Percentiles rank a stretch among this genome's conserved stretches.
Conservation (phyloP, 1,284 basidiomycete species). For the Ganoderma resinaceum region DNA sequence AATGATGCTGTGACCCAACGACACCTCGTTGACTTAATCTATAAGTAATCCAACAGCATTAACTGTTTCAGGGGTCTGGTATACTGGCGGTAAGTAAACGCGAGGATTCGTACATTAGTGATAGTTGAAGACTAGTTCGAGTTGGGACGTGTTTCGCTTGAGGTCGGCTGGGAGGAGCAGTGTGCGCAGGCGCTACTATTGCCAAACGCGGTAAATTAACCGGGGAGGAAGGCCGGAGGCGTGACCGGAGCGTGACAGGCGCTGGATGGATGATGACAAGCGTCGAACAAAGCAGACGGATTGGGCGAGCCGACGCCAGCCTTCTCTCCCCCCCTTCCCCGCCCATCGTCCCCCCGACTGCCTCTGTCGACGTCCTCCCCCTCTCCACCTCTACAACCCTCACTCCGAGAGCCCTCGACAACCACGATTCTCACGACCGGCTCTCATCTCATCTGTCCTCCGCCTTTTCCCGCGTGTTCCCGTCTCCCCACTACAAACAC, state of each 20-base stretch:
- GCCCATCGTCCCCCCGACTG: constrained; percentile 22
- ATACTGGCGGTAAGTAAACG: not conserved
- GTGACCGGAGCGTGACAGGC: constrained; percentile 20
- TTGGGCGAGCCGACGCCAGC: constrained; percentile 33
- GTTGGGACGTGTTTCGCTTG: not conserved
- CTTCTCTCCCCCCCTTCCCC: constrained; percentile 19
- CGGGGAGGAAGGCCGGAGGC: not conserved
- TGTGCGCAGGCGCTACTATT: constrained; percentile 6
- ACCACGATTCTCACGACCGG: not conserved
- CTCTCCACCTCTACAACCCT: constrained; percentile 13
- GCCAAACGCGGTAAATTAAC: constrained; percentile 6
- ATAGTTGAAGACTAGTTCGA: not conserved
- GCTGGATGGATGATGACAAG: constrained; percentile 10
- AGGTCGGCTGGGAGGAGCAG: not conserved
- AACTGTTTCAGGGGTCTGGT: not conserved
- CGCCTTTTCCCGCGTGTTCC: not conserved
- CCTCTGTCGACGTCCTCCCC: constrained; percentile 10
- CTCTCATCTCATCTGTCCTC: not conserved
- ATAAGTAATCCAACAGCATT: not conserved
- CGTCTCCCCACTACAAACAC: not conserved
- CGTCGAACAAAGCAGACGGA: constrained; percentile 30
- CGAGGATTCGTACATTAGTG: not conserved
- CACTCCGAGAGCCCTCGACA: not conserved
- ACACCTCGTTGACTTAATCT: not conserved
- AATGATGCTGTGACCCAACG: not conserved